Conservation (phyloP, 78 protist species). For the Polysphondylium violaceum region DNA sequence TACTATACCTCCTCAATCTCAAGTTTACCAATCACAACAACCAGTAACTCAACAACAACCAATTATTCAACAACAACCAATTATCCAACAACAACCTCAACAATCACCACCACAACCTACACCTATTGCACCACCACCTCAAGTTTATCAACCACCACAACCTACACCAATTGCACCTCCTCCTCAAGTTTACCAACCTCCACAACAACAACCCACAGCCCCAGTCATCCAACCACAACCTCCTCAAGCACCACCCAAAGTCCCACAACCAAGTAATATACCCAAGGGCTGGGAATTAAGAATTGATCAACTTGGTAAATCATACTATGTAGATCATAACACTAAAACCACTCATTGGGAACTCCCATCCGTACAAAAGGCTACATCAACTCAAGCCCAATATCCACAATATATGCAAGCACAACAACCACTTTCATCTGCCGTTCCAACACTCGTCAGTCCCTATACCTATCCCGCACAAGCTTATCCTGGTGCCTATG, state of each 20-base stretch:
- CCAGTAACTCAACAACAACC: neutral
- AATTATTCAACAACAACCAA: neutral
- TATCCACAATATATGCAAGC: no score
- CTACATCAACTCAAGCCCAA: no score
- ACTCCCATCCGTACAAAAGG: no score
- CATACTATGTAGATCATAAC: constrained; percentile 67
- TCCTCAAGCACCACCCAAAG: neutral
- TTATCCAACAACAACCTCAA: neutral
- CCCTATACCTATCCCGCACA: no score
- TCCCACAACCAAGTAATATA: no score
- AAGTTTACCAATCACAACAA: neutral
- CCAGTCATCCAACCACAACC: constrained; percentile 8
- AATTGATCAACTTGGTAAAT: constrained; percentile 26
- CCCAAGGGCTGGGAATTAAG: constrained; percentile 81
- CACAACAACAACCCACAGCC: neutral
- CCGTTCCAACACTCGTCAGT: no score
- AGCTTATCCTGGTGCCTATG: no score
- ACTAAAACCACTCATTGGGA: constrained; percentile 70
- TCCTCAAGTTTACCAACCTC: neutral
- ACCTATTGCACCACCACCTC: neutral
- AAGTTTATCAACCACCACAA: neutral
- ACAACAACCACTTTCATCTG: no score
- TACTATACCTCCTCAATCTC: neutral
- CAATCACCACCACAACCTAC: constrained; percentile 1
- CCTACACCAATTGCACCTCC: neutral